These are phyloP conservation scores for Scenedesmus sp. DNA, from an alignment of 163 green algal species.

Conservation along the genomic window DNA sequence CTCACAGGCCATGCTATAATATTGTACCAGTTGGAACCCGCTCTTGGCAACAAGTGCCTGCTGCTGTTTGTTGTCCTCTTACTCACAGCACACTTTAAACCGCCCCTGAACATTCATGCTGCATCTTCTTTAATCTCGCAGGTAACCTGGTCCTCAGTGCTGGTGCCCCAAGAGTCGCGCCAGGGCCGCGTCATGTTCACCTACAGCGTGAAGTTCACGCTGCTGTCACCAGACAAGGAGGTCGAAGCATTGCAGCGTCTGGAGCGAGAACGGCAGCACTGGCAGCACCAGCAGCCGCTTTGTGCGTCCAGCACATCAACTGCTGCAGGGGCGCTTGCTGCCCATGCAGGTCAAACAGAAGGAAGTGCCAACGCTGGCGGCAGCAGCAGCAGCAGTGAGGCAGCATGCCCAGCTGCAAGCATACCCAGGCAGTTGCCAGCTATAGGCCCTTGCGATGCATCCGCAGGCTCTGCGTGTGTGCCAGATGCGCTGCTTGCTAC, in stretches of 20 bases:
- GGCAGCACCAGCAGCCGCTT: slow-evolving; percentile 48
- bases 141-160: slow-evolving; percentile 48
- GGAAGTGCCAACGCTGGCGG: neutral
- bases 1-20: too few species aligned
- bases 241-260: neutral
- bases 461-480: slow-evolving; percentile 4
- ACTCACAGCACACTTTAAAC: neutral
- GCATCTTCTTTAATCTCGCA: neutral
- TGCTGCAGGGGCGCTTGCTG: neutral
- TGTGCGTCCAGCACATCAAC: slow-evolving; percentile 21
- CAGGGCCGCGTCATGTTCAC: slow-evolving; percentile 24
- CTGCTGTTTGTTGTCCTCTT: too few species aligned
- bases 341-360: neutral
- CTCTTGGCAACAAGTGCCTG: too few species aligned
- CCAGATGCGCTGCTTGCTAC: neutral
- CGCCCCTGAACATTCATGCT: neutral
- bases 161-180: slow-evolving; percentile 38
- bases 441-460: slow-evolving; percentile 33
- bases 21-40: too few species aligned
- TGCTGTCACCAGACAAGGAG: slow-evolving; percentile 44
- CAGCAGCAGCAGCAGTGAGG: slow-evolving; percentile 13
- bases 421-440: neutral
- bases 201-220: slow-evolving; percentile 46
- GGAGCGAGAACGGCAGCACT: slow-evolving; percentile 3
- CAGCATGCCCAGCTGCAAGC: neutral